These are phyloP conservation scores for Barnettozyma populi DNA, from an alignment of 805 yeast genomes.

Conservation along the genomic window DNA sequence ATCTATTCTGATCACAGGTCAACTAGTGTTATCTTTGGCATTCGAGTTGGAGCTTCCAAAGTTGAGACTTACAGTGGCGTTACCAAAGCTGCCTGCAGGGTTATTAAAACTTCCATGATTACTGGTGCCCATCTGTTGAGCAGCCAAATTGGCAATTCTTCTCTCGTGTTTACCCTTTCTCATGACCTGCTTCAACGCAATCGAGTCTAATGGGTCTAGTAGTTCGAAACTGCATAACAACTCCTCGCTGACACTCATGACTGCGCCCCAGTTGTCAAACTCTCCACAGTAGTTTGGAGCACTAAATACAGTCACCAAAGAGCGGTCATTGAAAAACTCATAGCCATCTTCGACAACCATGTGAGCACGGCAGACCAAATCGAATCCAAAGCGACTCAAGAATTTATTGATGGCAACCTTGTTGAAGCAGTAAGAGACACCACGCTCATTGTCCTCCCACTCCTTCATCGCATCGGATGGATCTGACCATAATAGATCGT, in stretches of 20 bases:
- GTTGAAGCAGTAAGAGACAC: conserved; percentile 96
- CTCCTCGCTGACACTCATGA: conserved; percentile 93
- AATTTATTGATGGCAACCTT: conserved; percentile 97
- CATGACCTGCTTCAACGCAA: conserved; percentile 92
- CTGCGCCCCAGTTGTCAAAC: conserved; percentile 91
- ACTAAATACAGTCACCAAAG: conserved; percentile 87
- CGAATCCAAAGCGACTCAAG: conserved; percentile 95
- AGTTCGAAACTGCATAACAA: conserved; percentile 88
- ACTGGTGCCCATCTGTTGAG: conserved; percentile 13
- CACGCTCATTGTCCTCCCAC: conserved; percentile 98
- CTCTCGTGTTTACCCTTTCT: conserved; percentile 88
- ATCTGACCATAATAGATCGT: conserved; percentile 97
- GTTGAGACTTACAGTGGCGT: not conserved
- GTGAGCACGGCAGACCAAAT: conserved; percentile 95
- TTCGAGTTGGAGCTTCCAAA: not conserved
- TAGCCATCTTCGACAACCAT: conserved; percentile 99
- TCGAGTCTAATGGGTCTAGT: conserved; percentile 88
- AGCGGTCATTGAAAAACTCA: conserved; percentile 94
- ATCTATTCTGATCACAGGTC: not conserved
- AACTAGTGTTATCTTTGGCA: not conserved
- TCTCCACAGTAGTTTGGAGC: conserved; percentile 87
- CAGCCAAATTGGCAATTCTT: conserved; percentile 46
- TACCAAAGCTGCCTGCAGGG: conserved; percentile 20
- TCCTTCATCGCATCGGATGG: conserved; percentile 98
- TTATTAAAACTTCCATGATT: conserved; percentile 19